Conservation (phyloP, 2,329 filamentous ascomycete species). For the Sclerotinia subarctica region DNA sequence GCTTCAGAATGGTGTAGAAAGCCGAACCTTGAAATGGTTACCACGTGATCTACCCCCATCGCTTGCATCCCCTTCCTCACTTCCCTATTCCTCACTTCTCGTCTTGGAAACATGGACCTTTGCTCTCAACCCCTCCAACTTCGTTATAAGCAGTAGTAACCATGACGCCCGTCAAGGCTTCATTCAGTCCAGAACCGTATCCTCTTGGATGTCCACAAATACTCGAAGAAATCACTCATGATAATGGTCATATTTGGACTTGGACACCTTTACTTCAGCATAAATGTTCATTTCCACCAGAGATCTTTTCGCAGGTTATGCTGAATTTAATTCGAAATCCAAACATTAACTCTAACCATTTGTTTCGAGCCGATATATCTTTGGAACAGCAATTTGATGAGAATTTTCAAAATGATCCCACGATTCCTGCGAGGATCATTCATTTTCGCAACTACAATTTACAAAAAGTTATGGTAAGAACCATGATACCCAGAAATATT, state of each 20-base stretch:
- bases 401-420: conserved; percentile 34
- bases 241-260: conserved; percentile 44
- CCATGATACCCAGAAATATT: conserved; percentile 77
- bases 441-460: conserved; percentile 48
- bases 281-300: conserved; percentile 59
- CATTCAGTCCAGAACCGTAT: conserved; percentile 25
- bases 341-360: conserved; percentile 73
- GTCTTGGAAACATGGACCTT: not conserved
- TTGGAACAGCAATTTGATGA: conserved; percentile 47
- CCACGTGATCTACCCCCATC: not conserved
- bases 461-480: conserved; percentile 67
- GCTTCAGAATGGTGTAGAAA: not conserved
- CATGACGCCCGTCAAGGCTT: conserved; percentile 1
- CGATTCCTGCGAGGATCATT: conserved; percentile 41
- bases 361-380: conserved; percentile 75
- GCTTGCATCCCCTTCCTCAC: not conserved
- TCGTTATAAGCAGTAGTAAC: conserved; percentile 15
- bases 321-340: conserved; percentile 73
- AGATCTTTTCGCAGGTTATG: conserved; percentile 65
- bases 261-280: conserved; percentile 58
- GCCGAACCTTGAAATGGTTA: accelerated
- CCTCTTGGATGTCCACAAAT: conserved; percentile 40
- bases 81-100: not conserved
- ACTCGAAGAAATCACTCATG: conserved; percentile 40
- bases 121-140: not conserved